Percentiles rank a stretch among this genome's conserved stretches.
Evolutionary conservation across 2,329 filamentous ascomycete species (phyloP).

Genomic region (Colletotrichum sp.): DNA sequence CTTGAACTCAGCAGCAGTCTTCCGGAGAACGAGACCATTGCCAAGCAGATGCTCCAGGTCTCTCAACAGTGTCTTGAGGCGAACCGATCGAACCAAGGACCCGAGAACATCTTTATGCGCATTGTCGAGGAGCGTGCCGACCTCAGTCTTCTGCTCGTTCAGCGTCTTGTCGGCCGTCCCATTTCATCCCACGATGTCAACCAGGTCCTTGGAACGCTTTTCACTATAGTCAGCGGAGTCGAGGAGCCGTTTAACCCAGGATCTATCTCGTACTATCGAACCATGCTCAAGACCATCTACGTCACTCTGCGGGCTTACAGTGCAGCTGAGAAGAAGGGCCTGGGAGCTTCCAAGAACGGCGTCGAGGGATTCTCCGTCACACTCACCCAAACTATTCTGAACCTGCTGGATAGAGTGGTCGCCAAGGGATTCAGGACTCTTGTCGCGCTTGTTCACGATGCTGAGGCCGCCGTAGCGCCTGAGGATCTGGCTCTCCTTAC

Average conservation of each 20-base stretch:
- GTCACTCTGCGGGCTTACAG: slow-evolving; percentile 75
- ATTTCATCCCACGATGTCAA: slow-evolving; percentile 55
- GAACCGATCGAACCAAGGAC: slow-evolving; percentile 73
- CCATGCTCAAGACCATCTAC: slow-evolving; percentile 83
- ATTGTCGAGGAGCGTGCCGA: slow-evolving; percentile 79
- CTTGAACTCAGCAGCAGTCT: slow-evolving; percentile 77
- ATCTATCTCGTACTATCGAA: slow-evolving; percentile 76
- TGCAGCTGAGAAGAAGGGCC: slow-evolving; percentile 31
- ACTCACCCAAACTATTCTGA: slow-evolving; percentile 69
- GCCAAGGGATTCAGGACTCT: slow-evolving; percentile 82
- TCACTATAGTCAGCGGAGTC: slow-evolving; percentile 56
- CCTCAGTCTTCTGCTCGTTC: slow-evolving; percentile 81
- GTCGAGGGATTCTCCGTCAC: slow-evolving; percentile 43
- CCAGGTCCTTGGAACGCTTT: slow-evolving; percentile 54
- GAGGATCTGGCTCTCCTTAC: slow-evolving; percentile 88
- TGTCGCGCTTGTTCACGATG: slow-evolving; percentile 81
- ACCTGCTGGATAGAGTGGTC: slow-evolving; percentile 80
- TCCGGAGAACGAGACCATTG: slow-evolving; percentile 57
- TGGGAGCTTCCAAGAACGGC: slow-evolving; percentile 15
- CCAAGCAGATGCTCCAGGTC: slow-evolving; percentile 74
- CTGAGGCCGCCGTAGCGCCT: slow-evolving; percentile 66
- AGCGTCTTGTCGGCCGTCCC: slow-evolving; percentile 70
- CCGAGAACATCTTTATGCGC: slow-evolving; percentile 81
- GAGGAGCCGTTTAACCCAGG: slow-evolving; percentile 57
- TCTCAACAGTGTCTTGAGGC: slow-evolving; percentile 78